A percentile compares a stretch with the other conserved stretches of the same genome.
phyloP scores from a whole-genome alignment of 2,329 filamentous ascomycete species.

The Nothopassalora personata region DNA sequence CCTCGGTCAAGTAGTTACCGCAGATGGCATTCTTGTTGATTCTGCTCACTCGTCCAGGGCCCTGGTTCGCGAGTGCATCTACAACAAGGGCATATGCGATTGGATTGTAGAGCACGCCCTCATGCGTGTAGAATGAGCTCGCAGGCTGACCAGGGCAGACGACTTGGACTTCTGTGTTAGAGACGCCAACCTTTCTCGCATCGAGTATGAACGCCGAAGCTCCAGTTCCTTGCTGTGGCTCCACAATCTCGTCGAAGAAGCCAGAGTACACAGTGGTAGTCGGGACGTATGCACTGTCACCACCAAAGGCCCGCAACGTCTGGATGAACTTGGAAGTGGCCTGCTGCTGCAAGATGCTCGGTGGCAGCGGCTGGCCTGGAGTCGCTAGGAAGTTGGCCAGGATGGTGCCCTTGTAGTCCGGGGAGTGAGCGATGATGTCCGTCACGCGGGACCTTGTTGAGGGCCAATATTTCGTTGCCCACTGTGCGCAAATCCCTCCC shows the following conservation, averaged over 20 bases:
- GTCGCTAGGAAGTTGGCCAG: slow-evolving; percentile 30
- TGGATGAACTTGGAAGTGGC: slow-evolving; percentile 41
- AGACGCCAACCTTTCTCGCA: slow-evolving; percentile 42
- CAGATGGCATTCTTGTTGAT: slow-evolving; percentile 42
- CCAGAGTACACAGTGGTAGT: slow-evolving; percentile 50
- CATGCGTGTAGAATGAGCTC: slow-evolving; percentile 47
- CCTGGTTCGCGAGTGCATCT: slow-evolving; percentile 47
- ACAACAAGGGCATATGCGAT: slow-evolving; percentile 42
- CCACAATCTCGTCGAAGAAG: slow-evolving; percentile 47
- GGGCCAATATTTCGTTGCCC: slow-evolving; percentile 55
- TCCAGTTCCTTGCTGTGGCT: slow-evolving; percentile 42
- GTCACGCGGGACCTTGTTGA: slow-evolving; percentile 41
- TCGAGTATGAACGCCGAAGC: slow-evolving; percentile 46
- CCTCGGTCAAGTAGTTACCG: slow-evolving; percentile 33
- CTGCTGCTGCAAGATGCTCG: slow-evolving; percentile 43
- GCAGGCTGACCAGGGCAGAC: slow-evolving; percentile 38
- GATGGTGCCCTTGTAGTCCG: slow-evolving; percentile 49
- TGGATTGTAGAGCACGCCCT: slow-evolving; percentile 48
- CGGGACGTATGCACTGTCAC: slow-evolving; percentile 50
- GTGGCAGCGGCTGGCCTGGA: slow-evolving; percentile 46
- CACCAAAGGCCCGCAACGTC: slow-evolving; percentile 39
- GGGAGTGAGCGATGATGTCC: slow-evolving; percentile 48
- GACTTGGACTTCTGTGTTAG: slow-evolving; percentile 46
- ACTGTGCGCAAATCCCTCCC: slow-evolving; percentile 50
- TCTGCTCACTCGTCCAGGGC: slow-evolving; percentile 39